These are phyloP conservation scores for Brachypodium distachyon DNA, from an alignment of 202 grass and related monocot species.

Conservation along the genomic window DNA sequence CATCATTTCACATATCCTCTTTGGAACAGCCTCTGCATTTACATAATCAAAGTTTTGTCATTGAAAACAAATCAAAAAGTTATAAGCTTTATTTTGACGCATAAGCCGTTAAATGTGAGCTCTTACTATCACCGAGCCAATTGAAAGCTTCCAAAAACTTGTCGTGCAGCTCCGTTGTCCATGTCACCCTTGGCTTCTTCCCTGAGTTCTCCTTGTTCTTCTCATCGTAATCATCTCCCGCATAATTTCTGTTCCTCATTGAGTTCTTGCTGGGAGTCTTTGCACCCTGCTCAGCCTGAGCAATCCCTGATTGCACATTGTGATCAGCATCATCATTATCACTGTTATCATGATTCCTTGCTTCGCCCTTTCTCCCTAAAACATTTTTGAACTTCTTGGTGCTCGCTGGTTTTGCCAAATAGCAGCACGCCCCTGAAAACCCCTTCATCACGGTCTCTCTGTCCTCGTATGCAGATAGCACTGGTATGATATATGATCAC, in stretches of 20 bases:
- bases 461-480: slow-evolving; percentile 40
- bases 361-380: not conserved
- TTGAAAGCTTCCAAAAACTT: slow-evolving; percentile 52
- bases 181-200: slow-evolving; percentile 51
- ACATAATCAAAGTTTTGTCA: not conserved
- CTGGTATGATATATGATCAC: slow-evolving; percentile 11
- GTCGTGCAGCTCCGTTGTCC: slow-evolving; percentile 31
- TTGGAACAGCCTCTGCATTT: slow-evolving; percentile 52
- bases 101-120: not conserved
- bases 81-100: not conserved
- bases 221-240: slow-evolving; percentile 10
- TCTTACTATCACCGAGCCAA: slow-evolving; percentile 64
- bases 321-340: not conserved
- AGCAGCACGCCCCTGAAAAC: slow-evolving; percentile 53
- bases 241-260: slow-evolving; percentile 23
- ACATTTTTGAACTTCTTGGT: slow-evolving; percentile 40
- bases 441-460: slow-evolving; percentile 46
- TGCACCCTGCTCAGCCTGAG: not conserved
- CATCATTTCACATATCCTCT: slow-evolving; percentile 51
- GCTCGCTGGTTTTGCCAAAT: slow-evolving; percentile 48
- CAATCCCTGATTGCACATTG: not conserved
- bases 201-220: not conserved
- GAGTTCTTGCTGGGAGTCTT: not conserved
- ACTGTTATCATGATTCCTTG: not conserved
- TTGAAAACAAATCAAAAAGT: not conserved